Percentiles rank a stretch among this genome's conserved stretches.
These are phyloP conservation scores for Coemansia sp. DNA, from an alignment of 192 early-diverging fungal genomes.

Conservation along the genomic window DNA sequence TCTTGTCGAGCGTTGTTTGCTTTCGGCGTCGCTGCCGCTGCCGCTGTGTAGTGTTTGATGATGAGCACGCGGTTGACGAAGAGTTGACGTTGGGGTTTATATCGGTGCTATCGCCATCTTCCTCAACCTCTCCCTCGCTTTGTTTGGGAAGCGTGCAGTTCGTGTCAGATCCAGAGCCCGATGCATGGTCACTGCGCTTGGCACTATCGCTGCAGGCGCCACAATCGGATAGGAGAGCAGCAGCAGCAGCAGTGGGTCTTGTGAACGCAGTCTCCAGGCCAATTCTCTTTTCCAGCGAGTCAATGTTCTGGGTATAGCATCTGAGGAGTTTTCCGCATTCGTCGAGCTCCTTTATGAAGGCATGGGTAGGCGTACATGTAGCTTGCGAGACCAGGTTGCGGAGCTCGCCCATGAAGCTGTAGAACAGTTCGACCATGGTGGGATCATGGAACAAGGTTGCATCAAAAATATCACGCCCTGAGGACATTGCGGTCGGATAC, in stretches of 20 bases:
- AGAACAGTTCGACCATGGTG: slow-evolving; percentile 63
- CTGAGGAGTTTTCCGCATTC: slow-evolving; percentile 76
- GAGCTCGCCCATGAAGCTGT: slow-evolving; percentile 82
- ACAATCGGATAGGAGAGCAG: no score
- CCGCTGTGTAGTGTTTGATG: background rate
- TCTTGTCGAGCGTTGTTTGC: slow-evolving; percentile 51
- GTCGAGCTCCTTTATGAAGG: slow-evolving; percentile 77
- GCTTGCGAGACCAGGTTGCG: slow-evolving; percentile 73
- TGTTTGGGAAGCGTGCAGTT: background rate
- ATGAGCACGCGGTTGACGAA: background rate
- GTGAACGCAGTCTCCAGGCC: slow-evolving; percentile 60
- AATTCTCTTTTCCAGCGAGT: slow-evolving; percentile 81
- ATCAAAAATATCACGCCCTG: slow-evolving; percentile 89
- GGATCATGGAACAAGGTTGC: slow-evolving; percentile 78
- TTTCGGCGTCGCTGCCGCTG: slow-evolving; percentile 14
- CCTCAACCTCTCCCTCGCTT: background rate
- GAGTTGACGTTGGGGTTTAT: background rate
- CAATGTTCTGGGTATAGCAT: slow-evolving; percentile 98
- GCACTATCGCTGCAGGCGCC: background rate
- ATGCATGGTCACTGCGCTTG: background rate
- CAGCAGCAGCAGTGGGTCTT: background rate
- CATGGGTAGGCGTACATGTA: slow-evolving; percentile 78
- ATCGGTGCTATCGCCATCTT: background rate
- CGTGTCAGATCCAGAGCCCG: slow-evolving; percentile 1
- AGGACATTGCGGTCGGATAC: slow-evolving; percentile 73